Evolutionary conservation across 306 rosid species (phyloP).

Genomic region (Cucumis melo): DNA sequence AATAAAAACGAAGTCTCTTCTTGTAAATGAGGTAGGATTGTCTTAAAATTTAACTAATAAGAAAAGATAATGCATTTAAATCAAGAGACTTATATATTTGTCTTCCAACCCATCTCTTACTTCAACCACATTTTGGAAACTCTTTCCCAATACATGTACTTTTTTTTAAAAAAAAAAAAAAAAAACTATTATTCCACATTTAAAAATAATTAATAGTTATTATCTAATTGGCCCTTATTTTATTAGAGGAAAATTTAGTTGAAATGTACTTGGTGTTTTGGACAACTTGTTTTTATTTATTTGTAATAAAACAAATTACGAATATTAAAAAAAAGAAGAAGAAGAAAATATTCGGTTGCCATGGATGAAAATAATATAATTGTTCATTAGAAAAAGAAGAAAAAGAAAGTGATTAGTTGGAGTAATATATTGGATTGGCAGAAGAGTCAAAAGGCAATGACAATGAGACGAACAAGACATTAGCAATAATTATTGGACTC

Average conservation of each 20-base stretch:
- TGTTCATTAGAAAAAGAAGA: neutral
- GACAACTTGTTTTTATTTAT: too few species aligned
- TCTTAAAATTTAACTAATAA: neutral
- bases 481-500: constrained; percentile 67
- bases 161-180: too few species aligned
- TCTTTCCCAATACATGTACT: neutral
- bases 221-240: too few species aligned
- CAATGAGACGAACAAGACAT: constrained; percentile 51
- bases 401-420: neutral
- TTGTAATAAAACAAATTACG: too few species aligned
- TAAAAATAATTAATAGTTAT: too few species aligned
- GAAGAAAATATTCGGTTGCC: neutral
- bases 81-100: neutral
- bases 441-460: constrained; percentile 13
- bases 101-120: neutral
- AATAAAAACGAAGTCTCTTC: too few species aligned
- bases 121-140: neutral
- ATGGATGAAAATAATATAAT: neutral
- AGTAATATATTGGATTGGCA: neutral
- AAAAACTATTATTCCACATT: too few species aligned
- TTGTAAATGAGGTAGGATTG: too few species aligned
- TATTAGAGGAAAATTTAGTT: too few species aligned
- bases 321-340: too few species aligned
- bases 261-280: too few species aligned
- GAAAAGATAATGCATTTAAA: neutral